Base-by-base conservation (phyloP, 225 moss, liverwort and hornwort species). In the Pseudoscleropodium purum region DNA sequence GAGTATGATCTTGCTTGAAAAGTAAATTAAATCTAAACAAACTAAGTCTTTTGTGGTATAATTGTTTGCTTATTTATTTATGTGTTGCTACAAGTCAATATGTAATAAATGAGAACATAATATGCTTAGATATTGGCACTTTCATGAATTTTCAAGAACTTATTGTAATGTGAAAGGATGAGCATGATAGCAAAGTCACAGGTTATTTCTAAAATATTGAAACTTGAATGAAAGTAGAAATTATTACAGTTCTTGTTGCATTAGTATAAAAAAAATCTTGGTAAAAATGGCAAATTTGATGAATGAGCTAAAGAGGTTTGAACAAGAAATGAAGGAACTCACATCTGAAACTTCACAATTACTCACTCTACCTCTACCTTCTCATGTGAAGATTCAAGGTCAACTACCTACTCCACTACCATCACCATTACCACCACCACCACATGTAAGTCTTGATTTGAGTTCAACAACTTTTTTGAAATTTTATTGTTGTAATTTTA, bases 301-400 rank as follows among this genome's bases (percentile, higher is more conserved):
- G 39, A 97, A 94, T 68, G 96, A 97, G 85, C 89, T 97, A 69
- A 96, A 95, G 92, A 94, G 94, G 85, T 97, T 96, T 72, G 97
- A 97, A 66, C 94, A 95, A 89, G 96, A 97, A 80, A 96, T 97
- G 97, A 97, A 96, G 73, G 97, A 96, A 20, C 87, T 97, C 81
- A 94, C 95, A 66, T 96, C 91, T 37, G 92, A 96, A 89, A 93
- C 95, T 82, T 84, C 83, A 23, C 91, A 90, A 81, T 87, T 94
- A 51, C 37, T 90, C 26, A 93, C 87, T 60, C 91, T 61, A 15
- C 92, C 88, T 65, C 88, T 91, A 75, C 89, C 89, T 70, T 92
- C 90, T 60, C 56, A 57, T n/a, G 27, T 63, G 3, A 75, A n/a
- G 15, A 87, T 37, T 18, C 85, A 66, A 94, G 83, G 82, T n/a